Percentiles rank a stretch among this genome's conserved stretches.
These are phyloP conservation scores for Ophidiomyces ophidiicola DNA, from an alignment of 2,329 filamentous ascomycete genomes.

Conservation along the genomic window DNA sequence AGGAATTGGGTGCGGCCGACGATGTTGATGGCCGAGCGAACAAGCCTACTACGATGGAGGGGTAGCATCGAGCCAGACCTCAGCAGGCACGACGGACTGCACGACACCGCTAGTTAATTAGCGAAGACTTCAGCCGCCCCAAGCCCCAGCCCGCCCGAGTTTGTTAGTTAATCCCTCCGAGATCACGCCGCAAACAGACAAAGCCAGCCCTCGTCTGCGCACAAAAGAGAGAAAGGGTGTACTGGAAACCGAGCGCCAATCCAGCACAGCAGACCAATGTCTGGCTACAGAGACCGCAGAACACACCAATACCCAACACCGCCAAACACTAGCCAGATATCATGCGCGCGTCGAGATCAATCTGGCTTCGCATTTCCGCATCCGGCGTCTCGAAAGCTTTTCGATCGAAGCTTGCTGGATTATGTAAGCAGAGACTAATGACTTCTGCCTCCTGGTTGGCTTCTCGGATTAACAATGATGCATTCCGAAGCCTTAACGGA, in stretches of 20 bases:
- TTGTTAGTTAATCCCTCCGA: too few relatives aligned
- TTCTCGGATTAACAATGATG: too few relatives aligned
- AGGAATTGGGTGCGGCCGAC: slow-evolving; percentile 1
- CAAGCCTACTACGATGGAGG: slow-evolving; percentile 10
- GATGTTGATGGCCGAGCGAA: slow-evolving; percentile 8
- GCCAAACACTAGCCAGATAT: not conserved
- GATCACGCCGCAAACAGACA: too few relatives aligned
- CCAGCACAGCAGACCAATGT: too few relatives aligned
- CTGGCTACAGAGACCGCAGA: too few relatives aligned
- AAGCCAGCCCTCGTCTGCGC: too few relatives aligned
- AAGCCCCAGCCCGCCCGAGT: too few relatives aligned
- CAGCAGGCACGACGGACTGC: not conserved
- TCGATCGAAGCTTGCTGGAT: slow-evolving; percentile 1
- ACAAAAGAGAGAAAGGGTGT: too few relatives aligned
- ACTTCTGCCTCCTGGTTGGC: too few relatives aligned
- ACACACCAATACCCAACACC: slow-evolving; percentile 4
- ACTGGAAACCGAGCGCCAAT: too few relatives aligned
- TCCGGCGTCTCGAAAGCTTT: not conserved
- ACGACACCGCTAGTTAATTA: slow-evolving; percentile 1
- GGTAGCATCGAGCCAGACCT: slow-evolving; percentile 6
- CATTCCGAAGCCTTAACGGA: too few relatives aligned
- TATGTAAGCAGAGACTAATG: not conserved
- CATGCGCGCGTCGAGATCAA: not conserved
- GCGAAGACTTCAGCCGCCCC: too few relatives aligned
- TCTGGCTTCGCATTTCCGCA: not conserved